Evolutionary conservation across 2,329 filamentous ascomycete genomes (phyloP), one percentile per base, ranked within the genome.

Genomic region (Aureobasidium pullulans): DNA sequence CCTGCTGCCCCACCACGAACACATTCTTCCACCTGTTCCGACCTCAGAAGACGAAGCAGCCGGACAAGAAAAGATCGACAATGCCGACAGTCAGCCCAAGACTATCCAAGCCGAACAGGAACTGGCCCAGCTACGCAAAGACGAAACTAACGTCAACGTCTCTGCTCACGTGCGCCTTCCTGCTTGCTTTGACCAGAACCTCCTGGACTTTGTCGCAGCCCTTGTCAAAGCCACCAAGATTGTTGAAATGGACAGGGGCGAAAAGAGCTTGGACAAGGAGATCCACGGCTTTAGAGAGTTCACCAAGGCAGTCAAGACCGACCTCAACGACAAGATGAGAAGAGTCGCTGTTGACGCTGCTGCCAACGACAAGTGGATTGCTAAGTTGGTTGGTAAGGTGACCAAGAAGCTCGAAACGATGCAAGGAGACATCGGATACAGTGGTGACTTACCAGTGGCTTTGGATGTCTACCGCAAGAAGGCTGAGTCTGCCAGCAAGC

Each of bases 151-250:
- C 50, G 76, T 82, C 61, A 73, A 71, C 34, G 69, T 82, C 46
- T 73, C 72, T 37, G 75, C 77, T 1, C 79, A 81, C 60, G 78
- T 71, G 4, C 74, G 75, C 43, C 68, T 82, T 1, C 80, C 80
- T 0, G 77, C 77, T 1, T 68, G 71, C 3, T 79, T 82, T 61
- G 74, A 80, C 60, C 79, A 81, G 61, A 74, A 76, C 19, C 70
- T 82, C 4, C 75, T 83, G 54, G 77, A 80, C 63, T 82, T 81
- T 66, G 70, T 77, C n/a, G 79, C 79, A 1, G 79, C 79, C 1
- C 69, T 81, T 1, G 75, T 81, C n/a, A 83, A 82, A 64, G 79
- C 80, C 0, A 81, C 76, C n/a, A 82, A 82, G 62, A 73, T 82
- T 39, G 79, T 81, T 47, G 80, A 82, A 63, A 69, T 77, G 29